Conservation (phyloP, 129 eudicot genomes). For the Scalesia atractyloides region DNA sequence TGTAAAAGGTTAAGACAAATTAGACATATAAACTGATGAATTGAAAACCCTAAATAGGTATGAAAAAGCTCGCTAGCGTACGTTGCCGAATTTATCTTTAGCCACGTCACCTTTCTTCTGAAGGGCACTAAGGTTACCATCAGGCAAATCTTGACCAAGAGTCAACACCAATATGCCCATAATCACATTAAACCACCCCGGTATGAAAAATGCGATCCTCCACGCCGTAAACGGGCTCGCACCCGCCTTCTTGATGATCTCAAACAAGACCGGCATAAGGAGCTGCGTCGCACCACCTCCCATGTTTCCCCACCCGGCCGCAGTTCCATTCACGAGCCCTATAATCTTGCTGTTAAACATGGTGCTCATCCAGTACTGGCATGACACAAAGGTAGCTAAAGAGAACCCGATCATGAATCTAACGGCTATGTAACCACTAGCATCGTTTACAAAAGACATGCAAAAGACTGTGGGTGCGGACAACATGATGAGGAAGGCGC, state of each 20-base stretch:
- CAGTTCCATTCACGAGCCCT: slow-evolving; percentile 55
- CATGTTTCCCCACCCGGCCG: slow-evolving; percentile 68
- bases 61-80: neutral
- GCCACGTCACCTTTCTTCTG: slow-evolving; percentile 57
- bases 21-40: too few relatives aligned
- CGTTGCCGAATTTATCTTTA: slow-evolving; percentile 53
- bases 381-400: slow-evolving; percentile 57
- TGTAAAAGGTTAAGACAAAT: slow-evolving; percentile 1
- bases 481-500: slow-evolving; percentile 50
- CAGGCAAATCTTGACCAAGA: slow-evolving; percentile 56
- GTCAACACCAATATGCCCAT: slow-evolving; percentile 51
- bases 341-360: slow-evolving; percentile 55
- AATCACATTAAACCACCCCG: slow-evolving; percentile 49
- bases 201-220: slow-evolving; percentile 64
- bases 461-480: slow-evolving; percentile 57
- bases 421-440: slow-evolving; percentile 47
- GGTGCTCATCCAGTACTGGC: slow-evolving; percentile 64
- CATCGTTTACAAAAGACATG: slow-evolving; percentile 39
- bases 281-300: slow-evolving; percentile 66
- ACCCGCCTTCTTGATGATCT: slow-evolving; percentile 39
- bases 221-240: slow-evolving; percentile 55
- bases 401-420: slow-evolving; percentile 60
- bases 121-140: slow-evolving; percentile 54
- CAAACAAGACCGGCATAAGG: slow-evolving; percentile 51
- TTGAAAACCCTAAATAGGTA: neutral